phyloP scores from a whole-genome alignment of 2,329 filamentous ascomycete species.

The Trichoderma cornu-damae region DNA sequence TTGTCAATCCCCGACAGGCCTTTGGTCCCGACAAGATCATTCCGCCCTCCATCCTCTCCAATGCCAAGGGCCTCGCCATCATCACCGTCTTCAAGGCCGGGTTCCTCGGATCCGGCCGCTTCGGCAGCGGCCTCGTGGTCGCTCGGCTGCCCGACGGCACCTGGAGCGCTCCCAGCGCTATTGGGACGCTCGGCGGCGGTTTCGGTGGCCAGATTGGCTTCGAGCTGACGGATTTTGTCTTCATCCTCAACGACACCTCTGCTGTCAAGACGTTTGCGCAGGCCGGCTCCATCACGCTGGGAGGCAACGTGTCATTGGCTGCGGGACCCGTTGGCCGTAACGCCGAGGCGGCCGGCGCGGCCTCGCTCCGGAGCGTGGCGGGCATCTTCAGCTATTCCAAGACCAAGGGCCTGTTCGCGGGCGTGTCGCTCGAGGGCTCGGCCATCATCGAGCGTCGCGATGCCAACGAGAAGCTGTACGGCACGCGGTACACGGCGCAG shows the following conservation, averaged over 20 bases:
- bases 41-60: slow-evolving; percentile 79
- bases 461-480: slow-evolving; percentile 95
- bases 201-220: slow-evolving; percentile 84
- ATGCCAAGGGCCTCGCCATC: slow-evolving; percentile 86
- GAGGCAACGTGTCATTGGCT: slow-evolving; percentile 93
- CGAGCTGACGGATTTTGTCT: slow-evolving; percentile 91
- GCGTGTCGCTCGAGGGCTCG: slow-evolving; percentile 88
- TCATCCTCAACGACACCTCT: slow-evolving; percentile 87
- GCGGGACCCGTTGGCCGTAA: slow-evolving; percentile 92
- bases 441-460: slow-evolving; percentile 92
- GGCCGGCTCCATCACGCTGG: slow-evolving; percentile 82
- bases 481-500: slow-evolving; percentile 70
- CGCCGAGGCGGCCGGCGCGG: slow-evolving; percentile 90
- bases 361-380: slow-evolving; percentile 80
- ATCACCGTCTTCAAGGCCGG: slow-evolving; percentile 84
- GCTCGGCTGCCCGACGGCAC: slow-evolving; percentile 69
- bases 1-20: slow-evolving; percentile 86
- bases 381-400: slow-evolving; percentile 97
- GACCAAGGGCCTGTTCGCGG: slow-evolving; percentile 94
- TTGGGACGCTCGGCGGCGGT: slow-evolving; percentile 73
- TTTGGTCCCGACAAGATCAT: slow-evolving; percentile 98
- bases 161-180: slow-evolving; percentile 79
- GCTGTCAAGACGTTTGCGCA: slow-evolving; percentile 95
- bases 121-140: slow-evolving; percentile 77
- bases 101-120: slow-evolving; percentile 76